These are phyloP conservation scores for Dendrothele bispora DNA, from an alignment of 768 basidiomycete species.

Conservation along the genomic window DNA sequence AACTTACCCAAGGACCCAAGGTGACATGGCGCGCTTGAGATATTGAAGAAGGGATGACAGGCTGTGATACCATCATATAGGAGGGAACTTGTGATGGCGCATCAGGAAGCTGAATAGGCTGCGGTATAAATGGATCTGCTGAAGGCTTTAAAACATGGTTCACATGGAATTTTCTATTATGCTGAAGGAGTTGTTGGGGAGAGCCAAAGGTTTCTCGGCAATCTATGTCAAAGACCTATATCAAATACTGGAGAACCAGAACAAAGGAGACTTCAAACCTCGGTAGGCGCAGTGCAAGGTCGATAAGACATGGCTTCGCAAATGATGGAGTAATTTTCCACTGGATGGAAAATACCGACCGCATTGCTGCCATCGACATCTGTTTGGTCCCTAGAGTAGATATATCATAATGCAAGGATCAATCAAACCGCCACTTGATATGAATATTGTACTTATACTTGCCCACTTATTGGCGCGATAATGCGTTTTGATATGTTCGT, in stretches of 20 bases:
- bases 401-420: too few relatives aligned
- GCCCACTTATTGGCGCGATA: too few relatives aligned
- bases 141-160: conserved; percentile 33
- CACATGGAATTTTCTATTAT: conserved; percentile 44
- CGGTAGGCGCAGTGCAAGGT: not conserved
- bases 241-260: conserved; percentile 3
- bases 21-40: conserved; percentile 48
- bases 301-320: conserved; percentile 48
- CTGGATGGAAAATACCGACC: conserved; percentile 37
- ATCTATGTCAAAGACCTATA: conserved; percentile 37
- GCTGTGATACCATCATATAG: conserved; percentile 47
- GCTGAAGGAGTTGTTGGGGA: conserved; percentile 47
- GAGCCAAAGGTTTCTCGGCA: conserved; percentile 52
- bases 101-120: conserved; percentile 28
- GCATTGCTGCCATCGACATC: conserved; percentile 61
- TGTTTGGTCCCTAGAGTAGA: conserved; percentile 32
- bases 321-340: conserved; percentile 43
- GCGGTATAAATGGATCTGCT: conserved; percentile 32
- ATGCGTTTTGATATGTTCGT: conserved; percentile 48
- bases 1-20: conserved; percentile 56
- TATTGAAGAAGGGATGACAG: conserved; percentile 45
- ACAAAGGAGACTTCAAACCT: conserved; percentile 1
- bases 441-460: conserved; percentile 30
- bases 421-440: conserved; percentile 15
- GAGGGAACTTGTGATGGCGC: conserved; percentile 48